phyloP scores from a whole-genome alignment of 345 rosid species.

The Laguncularia racemosa region DNA sequence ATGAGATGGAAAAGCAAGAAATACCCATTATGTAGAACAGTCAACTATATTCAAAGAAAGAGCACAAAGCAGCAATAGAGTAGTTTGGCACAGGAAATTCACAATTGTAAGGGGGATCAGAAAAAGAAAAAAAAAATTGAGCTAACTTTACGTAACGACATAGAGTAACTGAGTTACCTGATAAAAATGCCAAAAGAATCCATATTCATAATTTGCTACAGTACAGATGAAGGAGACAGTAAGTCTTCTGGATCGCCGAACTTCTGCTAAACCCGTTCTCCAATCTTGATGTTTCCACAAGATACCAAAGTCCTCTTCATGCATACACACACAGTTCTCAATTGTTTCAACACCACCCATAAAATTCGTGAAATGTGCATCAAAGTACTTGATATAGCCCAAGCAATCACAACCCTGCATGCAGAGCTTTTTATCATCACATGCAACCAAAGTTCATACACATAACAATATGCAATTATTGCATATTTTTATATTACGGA shows the following conservation, averaged over 20 bases:
- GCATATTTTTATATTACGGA: no score
- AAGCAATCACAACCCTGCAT: constrained; percentile 69
- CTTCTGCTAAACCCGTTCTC: constrained; percentile 82
- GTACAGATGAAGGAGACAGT: constrained; percentile 62
- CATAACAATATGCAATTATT: no score
- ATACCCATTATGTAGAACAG: not conserved
- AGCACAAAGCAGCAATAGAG: no score
- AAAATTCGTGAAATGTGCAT: constrained; percentile 71
- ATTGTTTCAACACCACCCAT: constrained; percentile 72
- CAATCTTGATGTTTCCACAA: constrained; percentile 87
- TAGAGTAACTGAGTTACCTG: constrained; percentile 36
- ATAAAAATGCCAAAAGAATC: constrained; percentile 71
- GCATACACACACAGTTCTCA: constrained; percentile 72
- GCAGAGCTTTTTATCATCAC: not conserved
- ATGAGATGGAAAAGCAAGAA: not conserved
- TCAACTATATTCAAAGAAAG: not conserved
- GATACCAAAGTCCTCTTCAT: constrained; percentile 74
- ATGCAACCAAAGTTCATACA: no score
- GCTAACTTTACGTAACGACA: constrained; percentile 1
- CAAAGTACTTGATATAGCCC: constrained; percentile 66
- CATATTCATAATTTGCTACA: constrained; percentile 70
- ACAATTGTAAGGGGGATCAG: no score
- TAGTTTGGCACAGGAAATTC: no score
- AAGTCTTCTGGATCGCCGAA: constrained; percentile 61
- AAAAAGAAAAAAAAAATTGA: not conserved